These are phyloP conservation scores for Musa balbisiana DNA, from an alignment of 202 grass and related monocot genomes.

Conservation along the genomic window DNA sequence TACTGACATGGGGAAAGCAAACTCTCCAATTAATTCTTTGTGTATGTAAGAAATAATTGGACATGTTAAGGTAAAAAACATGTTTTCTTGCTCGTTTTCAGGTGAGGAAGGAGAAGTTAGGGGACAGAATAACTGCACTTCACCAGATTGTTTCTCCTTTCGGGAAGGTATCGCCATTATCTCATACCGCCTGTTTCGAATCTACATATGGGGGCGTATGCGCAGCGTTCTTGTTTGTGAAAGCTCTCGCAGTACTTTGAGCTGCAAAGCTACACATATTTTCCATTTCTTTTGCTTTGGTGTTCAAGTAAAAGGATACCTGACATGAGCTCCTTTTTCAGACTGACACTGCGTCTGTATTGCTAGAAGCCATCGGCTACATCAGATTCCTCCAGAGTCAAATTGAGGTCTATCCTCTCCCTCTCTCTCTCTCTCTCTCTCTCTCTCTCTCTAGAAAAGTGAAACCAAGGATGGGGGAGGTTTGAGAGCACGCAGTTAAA, in stretches of 20 bases:
- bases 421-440: conserved; percentile 8
- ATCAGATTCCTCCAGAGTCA: conserved; percentile 83
- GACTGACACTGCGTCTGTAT: conserved; percentile 91
- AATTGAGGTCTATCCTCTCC: conserved; percentile 56
- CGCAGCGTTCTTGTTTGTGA: too few relatives aligned
- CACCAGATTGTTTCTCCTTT: conserved; percentile 70
- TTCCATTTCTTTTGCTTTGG: not conserved
- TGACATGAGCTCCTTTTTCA: conserved; percentile 33
- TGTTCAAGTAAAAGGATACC: not conserved
- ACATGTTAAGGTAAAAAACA: too few relatives aligned
- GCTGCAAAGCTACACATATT: too few relatives aligned
- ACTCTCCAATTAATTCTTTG: not conserved
- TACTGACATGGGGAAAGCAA: too few relatives aligned
- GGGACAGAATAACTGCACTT: conserved; percentile 65
- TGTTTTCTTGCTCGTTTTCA: conserved; percentile 19
- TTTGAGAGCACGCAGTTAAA: conserved; percentile 86
- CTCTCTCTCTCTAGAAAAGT: not conserved
- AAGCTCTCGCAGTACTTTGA: too few relatives aligned
- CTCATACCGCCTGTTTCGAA: not conserved
- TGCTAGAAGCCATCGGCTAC: conserved; percentile 86
- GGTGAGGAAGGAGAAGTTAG: conserved; percentile 68
- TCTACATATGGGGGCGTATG: too few relatives aligned
- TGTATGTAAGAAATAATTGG: not conserved
- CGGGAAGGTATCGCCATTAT: conserved; percentile 39
- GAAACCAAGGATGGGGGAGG: conserved; percentile 28